Base-by-base conservation (phyloP, 116 monocot species). In the Dioscorea cayenensis region DNA sequence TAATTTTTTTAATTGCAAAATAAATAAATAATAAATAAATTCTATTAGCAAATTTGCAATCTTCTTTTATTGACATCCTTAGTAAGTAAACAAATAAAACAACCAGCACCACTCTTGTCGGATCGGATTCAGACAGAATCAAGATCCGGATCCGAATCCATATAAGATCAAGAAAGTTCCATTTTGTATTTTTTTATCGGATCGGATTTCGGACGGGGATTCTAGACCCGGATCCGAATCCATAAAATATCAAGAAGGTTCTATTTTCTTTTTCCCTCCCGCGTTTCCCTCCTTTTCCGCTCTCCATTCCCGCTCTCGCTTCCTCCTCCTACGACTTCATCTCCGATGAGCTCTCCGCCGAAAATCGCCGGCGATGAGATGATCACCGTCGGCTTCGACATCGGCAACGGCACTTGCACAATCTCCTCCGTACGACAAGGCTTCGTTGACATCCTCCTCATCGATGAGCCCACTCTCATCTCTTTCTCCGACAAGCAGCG, bases 351-450 rank as follows among this genome's bases (percentile, higher is more conserved):
- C 48, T 32, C 32, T 32, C 32, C 14, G 18, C 65, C 3, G 37
- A 66, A 49, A 1, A 32, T 32, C 32, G 3, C 32, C 32, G 32
- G 3, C 32, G 32, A 32, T 32, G 4, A 0, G 32, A 92, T 92
- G 91, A 88, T 79, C 75, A 87, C 81, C 14, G 88, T 97, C 18
- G 93, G 93, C 0, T 74, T 97, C 81, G 97, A 97, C 83, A 63
- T 93, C 77, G 93, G 97, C 63, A 93, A 93, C 77, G 84, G 82
- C 75, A 90, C 59, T 73, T 79, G 79, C 48, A 90, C 89, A 32
- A 51, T 87, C 22, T 23, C 62, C 68, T 84, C 72, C 49, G 86
- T 81, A 23, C 67, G 76, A 65, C 80, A 84, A 28, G 80, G 86
- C 12, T 86, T 77, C 76, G 62, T 93, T 79, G 89, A 93, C 68